These are phyloP conservation scores for Pseudopyrenochaeta lycopersici DNA, from an alignment of 2,329 filamentous ascomycete species.

Conservation along the genomic window DNA sequence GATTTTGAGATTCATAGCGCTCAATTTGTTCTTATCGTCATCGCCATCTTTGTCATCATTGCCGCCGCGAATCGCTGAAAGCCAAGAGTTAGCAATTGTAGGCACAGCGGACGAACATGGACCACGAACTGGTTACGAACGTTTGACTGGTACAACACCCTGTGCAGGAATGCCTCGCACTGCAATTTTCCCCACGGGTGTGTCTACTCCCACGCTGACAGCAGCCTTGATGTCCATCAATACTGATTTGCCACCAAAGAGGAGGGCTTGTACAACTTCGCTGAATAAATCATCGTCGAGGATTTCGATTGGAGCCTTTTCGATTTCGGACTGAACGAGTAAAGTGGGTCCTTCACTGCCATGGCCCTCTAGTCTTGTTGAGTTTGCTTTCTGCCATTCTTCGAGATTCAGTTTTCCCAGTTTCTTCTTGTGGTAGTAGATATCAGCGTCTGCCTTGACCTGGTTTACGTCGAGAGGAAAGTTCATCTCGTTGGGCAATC, in stretches of 20 bases:
- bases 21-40: conserved; percentile 54
- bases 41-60: conserved; percentile 51
- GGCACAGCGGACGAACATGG: conserved; percentile 26
- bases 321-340: conserved; percentile 77
- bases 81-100: conserved; percentile 42
- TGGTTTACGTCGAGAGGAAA: conserved; percentile 80
- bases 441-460: conserved; percentile 79
- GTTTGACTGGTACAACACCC: conserved; percentile 89
- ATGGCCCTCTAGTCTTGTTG: conserved; percentile 70
- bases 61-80: conserved; percentile 46
- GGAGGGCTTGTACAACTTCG: conserved; percentile 79
- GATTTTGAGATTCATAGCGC: conserved; percentile 69
- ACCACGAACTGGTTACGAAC: conserved; percentile 74
- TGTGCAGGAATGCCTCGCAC: conserved; percentile 84
- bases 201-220: conserved; percentile 84
- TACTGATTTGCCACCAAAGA: conserved; percentile 78
- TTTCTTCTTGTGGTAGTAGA: conserved; percentile 79
- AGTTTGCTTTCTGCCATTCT: conserved; percentile 86
- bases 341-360: conserved; percentile 69
- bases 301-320: conserved; percentile 82
- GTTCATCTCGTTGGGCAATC: conserved; percentile 85
- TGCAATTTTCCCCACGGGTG: conserved; percentile 80
- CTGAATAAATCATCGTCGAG: conserved; percentile 82
- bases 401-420: conserved; percentile 81
- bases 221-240: conserved; percentile 77